Evolutionary conservation across 805 yeast genomes (phyloP).

Genomic region (Candida corydali): DNA sequence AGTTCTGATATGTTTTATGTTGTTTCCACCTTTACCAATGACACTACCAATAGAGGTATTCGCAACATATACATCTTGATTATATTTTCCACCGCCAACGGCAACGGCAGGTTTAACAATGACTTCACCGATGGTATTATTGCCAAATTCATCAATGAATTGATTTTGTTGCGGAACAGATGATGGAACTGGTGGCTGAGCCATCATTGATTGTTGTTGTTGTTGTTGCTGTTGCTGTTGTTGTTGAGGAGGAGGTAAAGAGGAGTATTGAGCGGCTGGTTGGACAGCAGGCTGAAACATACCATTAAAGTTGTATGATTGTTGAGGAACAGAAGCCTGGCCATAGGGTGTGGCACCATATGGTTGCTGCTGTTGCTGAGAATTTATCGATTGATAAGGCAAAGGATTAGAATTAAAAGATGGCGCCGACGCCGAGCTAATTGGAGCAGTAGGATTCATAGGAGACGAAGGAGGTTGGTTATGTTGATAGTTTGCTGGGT

Average conservation of each 20-base stretch:
- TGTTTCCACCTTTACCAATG: conserved; percentile 83
- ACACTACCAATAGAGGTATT: conserved; percentile 77
- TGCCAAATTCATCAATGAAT: conserved; percentile 43
- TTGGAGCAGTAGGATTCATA: conserved; percentile 9
- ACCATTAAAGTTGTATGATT: conserved; percentile 34
- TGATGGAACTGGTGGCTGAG: neutral
- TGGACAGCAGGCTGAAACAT: conserved; percentile 38
- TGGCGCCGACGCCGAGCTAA: conserved; percentile 10
- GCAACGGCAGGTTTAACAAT: conserved; percentile 33
- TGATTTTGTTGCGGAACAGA: conserved; percentile 27
- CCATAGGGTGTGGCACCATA: conserved; percentile 8
- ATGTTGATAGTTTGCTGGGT: conserved; percentile 47
- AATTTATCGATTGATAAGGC: neutral
- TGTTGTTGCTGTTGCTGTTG: conserved; percentile 23
- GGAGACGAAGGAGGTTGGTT: conserved; percentile 4
- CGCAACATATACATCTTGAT: conserved; percentile 73
- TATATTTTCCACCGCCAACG: conserved; percentile 44
- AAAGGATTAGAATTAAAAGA: neutral
- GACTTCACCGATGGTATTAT: conserved; percentile 41
- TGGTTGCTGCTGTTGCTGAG: conserved; percentile 2
- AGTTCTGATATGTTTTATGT: conserved; percentile 71
- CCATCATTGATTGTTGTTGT: neutral
- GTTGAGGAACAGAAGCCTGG: conserved; percentile 10
- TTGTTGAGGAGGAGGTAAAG: conserved; percentile 4
- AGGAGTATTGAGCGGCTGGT: conserved; percentile 22